phyloP scores from a whole-genome alignment of 768 basidiomycete species.

The Daedaleopsis nitida region DNA sequence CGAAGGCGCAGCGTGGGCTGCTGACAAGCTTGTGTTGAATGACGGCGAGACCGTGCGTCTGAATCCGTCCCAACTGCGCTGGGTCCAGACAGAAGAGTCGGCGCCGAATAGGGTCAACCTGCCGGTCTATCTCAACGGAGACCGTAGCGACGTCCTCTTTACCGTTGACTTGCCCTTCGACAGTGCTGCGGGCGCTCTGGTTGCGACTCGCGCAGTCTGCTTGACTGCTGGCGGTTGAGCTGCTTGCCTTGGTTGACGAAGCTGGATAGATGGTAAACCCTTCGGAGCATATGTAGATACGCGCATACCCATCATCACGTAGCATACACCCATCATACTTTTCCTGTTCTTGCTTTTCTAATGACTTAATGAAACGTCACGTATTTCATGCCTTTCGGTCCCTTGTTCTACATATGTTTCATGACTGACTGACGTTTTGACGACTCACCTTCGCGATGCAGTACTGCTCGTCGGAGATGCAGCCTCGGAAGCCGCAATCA shows the following conservation, averaged over 20 bases:
- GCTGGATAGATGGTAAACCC: slow-evolving; percentile 5
- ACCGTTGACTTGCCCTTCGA: slow-evolving; percentile 85
- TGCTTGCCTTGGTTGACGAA: background rate
- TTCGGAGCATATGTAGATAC: slow-evolving; percentile 15
- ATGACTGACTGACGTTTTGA: too few species aligned
- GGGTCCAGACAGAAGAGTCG: slow-evolving; percentile 63
- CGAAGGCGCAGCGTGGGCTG: slow-evolving; percentile 82
- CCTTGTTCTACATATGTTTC: background rate
- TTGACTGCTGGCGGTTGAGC: slow-evolving; percentile 75
- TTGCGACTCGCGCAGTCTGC: slow-evolving; percentile 89
- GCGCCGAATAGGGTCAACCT: slow-evolving; percentile 62
- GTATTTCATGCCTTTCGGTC: background rate
- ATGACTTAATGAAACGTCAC: slow-evolving; percentile 20
- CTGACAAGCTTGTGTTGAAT: slow-evolving; percentile 74
- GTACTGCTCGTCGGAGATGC: too few species aligned
- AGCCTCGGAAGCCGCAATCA: too few species aligned
- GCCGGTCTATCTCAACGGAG: slow-evolving; percentile 90
- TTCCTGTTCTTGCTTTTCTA: slow-evolving; percentile 7
- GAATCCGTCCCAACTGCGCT: slow-evolving; percentile 81
- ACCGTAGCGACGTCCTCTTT: slow-evolving; percentile 89
- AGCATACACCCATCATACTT: slow-evolving; percentile 12
- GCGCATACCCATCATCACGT: slow-evolving; percentile 17
- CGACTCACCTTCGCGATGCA: too few species aligned
- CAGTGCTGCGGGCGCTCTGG: slow-evolving; percentile 61
- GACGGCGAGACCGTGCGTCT: slow-evolving; percentile 81